phyloP scores from a whole-genome alignment of 345 rosid species.

The Isatis tinctoria region DNA sequence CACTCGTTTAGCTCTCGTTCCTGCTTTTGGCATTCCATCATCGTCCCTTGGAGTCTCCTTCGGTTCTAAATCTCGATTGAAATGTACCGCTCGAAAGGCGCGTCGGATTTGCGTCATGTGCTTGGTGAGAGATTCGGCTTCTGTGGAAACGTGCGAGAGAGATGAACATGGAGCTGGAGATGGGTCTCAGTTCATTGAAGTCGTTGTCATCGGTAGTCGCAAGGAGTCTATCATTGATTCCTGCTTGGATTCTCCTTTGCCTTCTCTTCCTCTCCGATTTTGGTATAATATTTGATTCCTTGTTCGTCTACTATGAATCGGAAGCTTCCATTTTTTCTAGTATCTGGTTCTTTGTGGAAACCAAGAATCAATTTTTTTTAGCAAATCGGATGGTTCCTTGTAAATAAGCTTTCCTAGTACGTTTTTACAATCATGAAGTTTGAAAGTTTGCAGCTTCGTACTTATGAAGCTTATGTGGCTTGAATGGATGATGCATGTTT shows the following conservation, averaged over 20 bases:
- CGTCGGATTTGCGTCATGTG: slow-evolving; percentile 34
- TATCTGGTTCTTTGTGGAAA: background rate
- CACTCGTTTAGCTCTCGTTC: slow-evolving; percentile 24
- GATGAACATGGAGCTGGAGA: background rate
- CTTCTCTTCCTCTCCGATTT: slow-evolving; percentile 57
- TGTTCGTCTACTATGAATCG: background rate
- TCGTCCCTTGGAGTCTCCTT: background rate
- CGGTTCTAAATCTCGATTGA: background rate
- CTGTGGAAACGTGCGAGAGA: slow-evolving; percentile 13
- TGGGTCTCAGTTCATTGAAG: slow-evolving; percentile 43
- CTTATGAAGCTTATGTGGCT: background rate
- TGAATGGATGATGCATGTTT: background rate
- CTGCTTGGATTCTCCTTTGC: slow-evolving; percentile 65
- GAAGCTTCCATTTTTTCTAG: background rate
- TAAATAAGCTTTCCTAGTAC: background rate
- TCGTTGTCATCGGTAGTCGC: slow-evolving; percentile 75
- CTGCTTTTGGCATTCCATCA: slow-evolving; percentile 1
- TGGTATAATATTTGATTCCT: slow-evolving; percentile 43
- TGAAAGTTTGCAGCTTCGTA: background rate
- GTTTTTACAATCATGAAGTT: background rate
- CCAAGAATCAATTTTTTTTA: background rate
- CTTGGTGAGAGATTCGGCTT: slow-evolving; percentile 21
- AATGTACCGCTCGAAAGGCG: slow-evolving; percentile 13
- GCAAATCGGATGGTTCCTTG: background rate
- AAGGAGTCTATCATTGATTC: slow-evolving; percentile 74